Conservation (phyloP, 2,329 filamentous ascomycete genomes). For the Aspergillus fumigatiaffinis region DNA sequence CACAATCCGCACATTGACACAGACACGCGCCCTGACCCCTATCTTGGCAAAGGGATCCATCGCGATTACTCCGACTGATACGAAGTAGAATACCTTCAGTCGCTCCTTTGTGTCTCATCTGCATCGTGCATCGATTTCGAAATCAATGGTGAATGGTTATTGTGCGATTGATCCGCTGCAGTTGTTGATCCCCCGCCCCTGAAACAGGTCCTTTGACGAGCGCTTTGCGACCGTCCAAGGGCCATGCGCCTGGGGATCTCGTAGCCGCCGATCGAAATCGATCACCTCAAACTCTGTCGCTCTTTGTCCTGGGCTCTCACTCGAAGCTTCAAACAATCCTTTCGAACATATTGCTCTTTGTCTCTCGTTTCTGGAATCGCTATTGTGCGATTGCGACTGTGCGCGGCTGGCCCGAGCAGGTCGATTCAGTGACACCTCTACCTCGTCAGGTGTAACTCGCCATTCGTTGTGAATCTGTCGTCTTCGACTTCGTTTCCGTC, state of each 20-base stretch:
- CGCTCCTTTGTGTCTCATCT: neutral
- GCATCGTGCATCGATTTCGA: neutral
- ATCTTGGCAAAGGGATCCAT: conserved; percentile 11
- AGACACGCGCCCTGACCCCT: conserved; percentile 11
- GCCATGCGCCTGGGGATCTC: conserved; percentile 15
- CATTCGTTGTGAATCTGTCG: neutral
- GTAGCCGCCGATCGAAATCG: conserved; percentile 10
- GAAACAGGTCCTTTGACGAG: neutral
- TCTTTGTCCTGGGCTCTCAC: conserved; percentile 8
- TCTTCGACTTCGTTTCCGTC: too few species aligned
- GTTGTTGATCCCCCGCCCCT: conserved; percentile 1
- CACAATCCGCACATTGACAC: conserved; percentile 2
- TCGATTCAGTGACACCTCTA: conserved; percentile 4
- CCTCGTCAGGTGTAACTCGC: neutral
- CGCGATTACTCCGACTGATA: neutral
- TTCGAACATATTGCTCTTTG: neutral
- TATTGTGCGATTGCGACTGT: conserved; percentile 19
- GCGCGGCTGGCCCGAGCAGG: conserved; percentile 35
- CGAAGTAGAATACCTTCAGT: too few species aligned
- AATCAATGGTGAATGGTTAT: conserved; percentile 5
- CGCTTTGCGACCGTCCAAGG: conserved; percentile 3
- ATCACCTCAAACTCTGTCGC: conserved; percentile 6
- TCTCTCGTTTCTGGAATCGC: neutral
- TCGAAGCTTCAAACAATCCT: too few species aligned
- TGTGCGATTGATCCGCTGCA: conserved; percentile 6